These are phyloP conservation scores for Melampsora larici-populina DNA, from an alignment of 1,284 basidiomycete species.

Conservation along the genomic window DNA sequence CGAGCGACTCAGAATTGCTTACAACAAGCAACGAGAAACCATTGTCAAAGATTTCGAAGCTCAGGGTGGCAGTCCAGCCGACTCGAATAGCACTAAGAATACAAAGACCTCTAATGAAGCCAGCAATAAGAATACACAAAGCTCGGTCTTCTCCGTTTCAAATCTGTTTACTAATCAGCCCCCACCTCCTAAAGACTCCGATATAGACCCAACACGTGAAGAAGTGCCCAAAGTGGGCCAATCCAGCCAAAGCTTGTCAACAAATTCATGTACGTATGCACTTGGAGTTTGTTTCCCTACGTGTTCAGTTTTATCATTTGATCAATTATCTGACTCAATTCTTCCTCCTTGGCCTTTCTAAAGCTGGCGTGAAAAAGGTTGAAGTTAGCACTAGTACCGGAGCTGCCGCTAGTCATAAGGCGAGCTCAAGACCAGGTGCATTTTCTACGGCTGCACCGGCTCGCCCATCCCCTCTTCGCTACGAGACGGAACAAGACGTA, in stretches of 20 bases:
- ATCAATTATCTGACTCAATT: no score
- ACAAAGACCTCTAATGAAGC: no score
- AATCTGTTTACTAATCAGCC: neutral
- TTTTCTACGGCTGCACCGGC: conserved; percentile 17
- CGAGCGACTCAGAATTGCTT: conserved; percentile 21
- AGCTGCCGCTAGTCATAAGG: neutral
- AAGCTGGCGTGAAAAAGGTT: neutral
- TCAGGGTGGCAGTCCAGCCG: neutral
- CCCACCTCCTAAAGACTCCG: neutral
- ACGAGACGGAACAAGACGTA: neutral
- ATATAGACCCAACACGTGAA: no score
- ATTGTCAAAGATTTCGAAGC: conserved; percentile 19
- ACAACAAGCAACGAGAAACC: conserved; percentile 18
- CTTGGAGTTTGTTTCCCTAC: neutral
- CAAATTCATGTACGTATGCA: neutral
- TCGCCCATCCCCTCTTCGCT: conserved; percentile 29
- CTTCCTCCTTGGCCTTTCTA: no score
- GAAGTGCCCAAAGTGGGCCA: neutral
- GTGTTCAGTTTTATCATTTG: no score
- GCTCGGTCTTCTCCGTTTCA: neutral
- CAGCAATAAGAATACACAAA: no score
- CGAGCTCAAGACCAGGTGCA: conserved; percentile 11
- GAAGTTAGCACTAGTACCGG: neutral
- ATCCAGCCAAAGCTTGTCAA: neutral
- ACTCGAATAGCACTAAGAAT: neutral